Evolutionary conservation across 306 rosid species (phyloP), one percentile per base, ranked within the genome.

Genomic region (Prosopis cineraria): DNA sequence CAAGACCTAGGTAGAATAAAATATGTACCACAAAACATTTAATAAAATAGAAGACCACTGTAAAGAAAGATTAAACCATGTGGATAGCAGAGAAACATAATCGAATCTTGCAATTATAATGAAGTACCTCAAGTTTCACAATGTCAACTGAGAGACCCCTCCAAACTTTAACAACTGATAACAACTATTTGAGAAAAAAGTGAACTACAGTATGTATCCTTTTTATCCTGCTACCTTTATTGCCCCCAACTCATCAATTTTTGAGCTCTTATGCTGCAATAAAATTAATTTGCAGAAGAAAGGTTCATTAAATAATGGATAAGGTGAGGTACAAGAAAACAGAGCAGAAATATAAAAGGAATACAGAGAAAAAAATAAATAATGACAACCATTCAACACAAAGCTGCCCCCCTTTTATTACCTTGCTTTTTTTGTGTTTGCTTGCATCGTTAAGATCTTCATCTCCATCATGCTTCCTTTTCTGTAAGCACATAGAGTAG

Each of bases 361-460:
- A 74, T 27, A 58, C 8, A 60, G n/a, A 20, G 25, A 36, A 1
- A 31, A 9, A 50, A 59, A 33, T 22, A 25, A 41, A 50, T 9
- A 6, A 60, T 59, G 45, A 67, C 52, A 77, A 40, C 31, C 64
- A 52, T 68, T 70, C 43, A 5, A 78, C 34, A 74, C 22, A 72
- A 70, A 76, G 22, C 74, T n/a, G n/a, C n/a, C n/a, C n/a, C n/a
- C n/a, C n/a, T 66, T 80, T 41, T 76, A 87, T 95, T 92, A 95
- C 98, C 98, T 95, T 95, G 80, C 96, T 95, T 87, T 91, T 95
- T 90, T 93, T 95, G 91, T 93, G 99, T 73, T 92, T 91, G 89
- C 89, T 93, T 80, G 91, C 81, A 79, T 95, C 98, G 73, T 86
- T 88, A 60, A 85, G 78, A 72, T 95, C 98, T 81, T 95, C 98